Base-by-base conservation (phyloP, 306 rosid species). In the Lablab purpureus region DNA sequence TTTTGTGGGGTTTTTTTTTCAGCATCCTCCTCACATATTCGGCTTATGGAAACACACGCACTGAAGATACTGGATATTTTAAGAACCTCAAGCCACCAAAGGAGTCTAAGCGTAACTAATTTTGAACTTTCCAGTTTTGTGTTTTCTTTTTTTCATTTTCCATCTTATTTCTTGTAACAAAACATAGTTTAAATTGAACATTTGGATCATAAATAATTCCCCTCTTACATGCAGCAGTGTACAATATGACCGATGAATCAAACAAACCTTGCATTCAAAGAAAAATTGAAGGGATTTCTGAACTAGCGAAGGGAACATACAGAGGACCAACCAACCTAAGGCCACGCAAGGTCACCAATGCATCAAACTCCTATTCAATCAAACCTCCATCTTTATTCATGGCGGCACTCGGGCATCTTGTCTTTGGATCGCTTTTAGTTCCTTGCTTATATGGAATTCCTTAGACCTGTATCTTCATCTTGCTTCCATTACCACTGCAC, bases 281-380 rank as follows among this genome's bases (percentile, higher is more conserved):
- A 76, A 73, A 46, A 67, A 3, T 69, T 77, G 68, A 55, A 64
- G 78, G 46, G 66, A n/a, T 52, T 58, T 72, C 54, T 14, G 32
- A 30, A 58, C 75, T 43, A 34, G 77, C 62, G 54, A 88, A 21
- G 78, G 79, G 76, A 55, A 7, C 23, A 55, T 71, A 73, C 37
- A 86, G 88, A 41, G 86, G 82, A 51, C 78, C 89, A 37, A 74
- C 58, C 46, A 83, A 78, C 83, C 4, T 67, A 23, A 81, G 40
- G 58, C 88, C 86, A 23, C 76, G 9, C 40, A 69, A 21, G 19
- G 27, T 34, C 2, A n/a, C n/a, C n/a, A n/a, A n/a, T n/a, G 71
- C 86, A 41, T 74, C 70, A 62, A 64, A 22, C 72, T 75, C 85
- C 17, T 1, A 64, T 14, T 79, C 82, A 13, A 19, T 49, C 32